Evolutionary conservation across 495 filamentous ascomycete species (phyloP).

Genomic region (Astrothelium subdiscretum): DNA sequence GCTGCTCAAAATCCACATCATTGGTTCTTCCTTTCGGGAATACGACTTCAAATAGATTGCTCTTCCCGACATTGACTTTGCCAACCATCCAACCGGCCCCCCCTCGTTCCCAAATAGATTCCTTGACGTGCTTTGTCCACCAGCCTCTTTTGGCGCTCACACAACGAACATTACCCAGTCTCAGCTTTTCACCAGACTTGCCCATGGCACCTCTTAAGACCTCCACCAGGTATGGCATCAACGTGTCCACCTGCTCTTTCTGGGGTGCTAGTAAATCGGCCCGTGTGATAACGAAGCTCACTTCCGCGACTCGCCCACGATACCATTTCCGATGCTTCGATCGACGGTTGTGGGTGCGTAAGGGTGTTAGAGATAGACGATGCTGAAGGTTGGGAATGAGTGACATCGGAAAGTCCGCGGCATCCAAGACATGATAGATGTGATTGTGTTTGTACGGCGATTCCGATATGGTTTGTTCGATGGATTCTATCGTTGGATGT

Average conservation of each 20-base stretch:
- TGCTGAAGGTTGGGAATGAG: slow-evolving; percentile 54
- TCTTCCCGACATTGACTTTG: slow-evolving; percentile 97
- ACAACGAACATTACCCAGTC: slow-evolving; percentile 72
- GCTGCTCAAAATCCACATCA: slow-evolving; percentile 20
- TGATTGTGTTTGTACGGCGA: slow-evolving; percentile 82
- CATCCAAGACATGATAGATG: slow-evolving; percentile 95
- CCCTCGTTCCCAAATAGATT: slow-evolving; percentile 65
- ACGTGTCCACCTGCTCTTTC: slow-evolving; percentile 63
- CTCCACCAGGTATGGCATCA: slow-evolving; percentile 71
- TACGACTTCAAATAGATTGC: slow-evolving; percentile 70
- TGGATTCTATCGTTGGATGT: slow-evolving; percentile 66
- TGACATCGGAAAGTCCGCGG: slow-evolving; percentile 93
- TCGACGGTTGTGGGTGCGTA: slow-evolving; percentile 67
- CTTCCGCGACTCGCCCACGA: slow-evolving; percentile 48
- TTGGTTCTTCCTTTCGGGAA: slow-evolving; percentile 68
- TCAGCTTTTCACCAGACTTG: slow-evolving; percentile 43
- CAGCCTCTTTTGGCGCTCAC: slow-evolving; percentile 73
- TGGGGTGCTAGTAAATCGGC: slow-evolving; percentile 72
- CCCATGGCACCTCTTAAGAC: slow-evolving; percentile 64
- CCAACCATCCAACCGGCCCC: slow-evolving; percentile 95
- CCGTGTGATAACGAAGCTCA: slow-evolving; percentile 84
- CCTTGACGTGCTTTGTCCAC: slow-evolving; percentile 81
- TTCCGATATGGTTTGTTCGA: slow-evolving; percentile 70
- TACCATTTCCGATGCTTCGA: slow-evolving; percentile 50
- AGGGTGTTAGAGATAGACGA: slow-evolving; percentile 47